phyloP scores from a whole-genome alignment of 73 alveolate species.

The Blepharisma japonicum region DNA sequence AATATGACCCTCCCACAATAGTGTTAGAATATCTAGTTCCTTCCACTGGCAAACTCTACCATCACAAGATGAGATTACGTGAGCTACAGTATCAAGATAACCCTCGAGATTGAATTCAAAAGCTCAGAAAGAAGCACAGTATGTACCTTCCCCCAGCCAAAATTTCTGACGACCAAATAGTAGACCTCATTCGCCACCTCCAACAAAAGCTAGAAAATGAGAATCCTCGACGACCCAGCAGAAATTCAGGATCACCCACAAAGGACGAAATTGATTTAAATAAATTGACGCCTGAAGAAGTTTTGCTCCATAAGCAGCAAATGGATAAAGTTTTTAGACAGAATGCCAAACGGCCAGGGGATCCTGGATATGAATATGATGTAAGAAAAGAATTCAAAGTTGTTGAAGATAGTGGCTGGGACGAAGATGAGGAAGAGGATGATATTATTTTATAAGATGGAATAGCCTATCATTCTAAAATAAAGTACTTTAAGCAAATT shows the following conservation, averaged over 20 bases:
- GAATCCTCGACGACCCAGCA: slow-evolving; percentile 13
- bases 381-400: slow-evolving; percentile 76
- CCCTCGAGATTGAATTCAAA: slow-evolving; percentile 70
- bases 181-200: slow-evolving; percentile 44
- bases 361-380: slow-evolving; percentile 86
- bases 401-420: slow-evolving; percentile 75
- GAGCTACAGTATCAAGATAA: slow-evolving; percentile 69
- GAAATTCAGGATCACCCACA: slow-evolving; percentile 27
- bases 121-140: slow-evolving; percentile 81
- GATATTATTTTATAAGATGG: slow-evolving; percentile 20
- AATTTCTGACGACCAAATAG: slow-evolving; percentile 48
- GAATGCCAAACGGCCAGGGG: slow-evolving; percentile 83
- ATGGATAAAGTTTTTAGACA: slow-evolving; percentile 86
- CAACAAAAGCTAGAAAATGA: slow-evolving; percentile 7
- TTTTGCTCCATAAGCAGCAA: slow-evolving; percentile 53
- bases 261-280: slow-evolving; percentile 50
- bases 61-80: slow-evolving; percentile 90
- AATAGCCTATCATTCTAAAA: too few relatives aligned
- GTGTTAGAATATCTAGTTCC: slow-evolving; percentile 90
- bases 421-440: slow-evolving; percentile 69
- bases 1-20: slow-evolving; percentile 89
- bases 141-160: slow-evolving; percentile 65
- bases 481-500: too few relatives aligned
- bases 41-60: slow-evolving; percentile 91
- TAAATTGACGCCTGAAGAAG: slow-evolving; percentile 59